Evolutionary conservation across 257 asterid species (phyloP), one percentile per base, ranked within the genome.

Genomic region (Plantago elongata): DNA sequence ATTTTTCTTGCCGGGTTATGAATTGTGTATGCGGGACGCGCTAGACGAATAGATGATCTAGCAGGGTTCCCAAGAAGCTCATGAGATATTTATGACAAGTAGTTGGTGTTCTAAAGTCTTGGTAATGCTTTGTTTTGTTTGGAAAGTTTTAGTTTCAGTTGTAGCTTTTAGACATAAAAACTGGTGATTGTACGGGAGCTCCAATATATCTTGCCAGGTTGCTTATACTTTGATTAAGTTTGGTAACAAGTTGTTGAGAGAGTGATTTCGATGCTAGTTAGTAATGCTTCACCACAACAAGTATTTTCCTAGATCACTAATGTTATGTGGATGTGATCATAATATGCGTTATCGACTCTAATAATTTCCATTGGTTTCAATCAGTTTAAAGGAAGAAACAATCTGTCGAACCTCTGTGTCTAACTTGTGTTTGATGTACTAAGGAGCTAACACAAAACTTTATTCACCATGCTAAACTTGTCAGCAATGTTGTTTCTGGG

Each of bases 101-200:
- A 52, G 58, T 22, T 18, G 7, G n/a, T 13, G 15, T 34, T 34
- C 5, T 34, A 11, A 51, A 52, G 3, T 30, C 30, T 17, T 57
- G 47, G 11, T 1, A 47, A 47, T 11, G 45, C 29, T 55, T 16
- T 54, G 30, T 7, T 8, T 22, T 54, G 9, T 55, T 55, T 55
- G 7, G 9, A 7, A 55, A 9, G 27, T 5, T 51, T 22, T 17
- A 16, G 27, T 8, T 17, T 16, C 5, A 3, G 45, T 1, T 55
- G 16, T 40, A 56, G 11, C 9, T 56, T 7, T 13, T 37, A 30
- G 50, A 7, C 7, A 16, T 42, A 46, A 7, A 57, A 50, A 44
- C 50, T n/a, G 54, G 45, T 68, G 67, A 29, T 15, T 51, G 7
- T 56, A n/a, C 40, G 17, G 14, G 57, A 68, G 27, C 40, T 57